Percentiles rank a stretch among this genome's conserved stretches.
phyloP scores from a whole-genome alignment of 2,329 filamentous ascomycete genomes.

The Tolypocladium ovalisporum region DNA sequence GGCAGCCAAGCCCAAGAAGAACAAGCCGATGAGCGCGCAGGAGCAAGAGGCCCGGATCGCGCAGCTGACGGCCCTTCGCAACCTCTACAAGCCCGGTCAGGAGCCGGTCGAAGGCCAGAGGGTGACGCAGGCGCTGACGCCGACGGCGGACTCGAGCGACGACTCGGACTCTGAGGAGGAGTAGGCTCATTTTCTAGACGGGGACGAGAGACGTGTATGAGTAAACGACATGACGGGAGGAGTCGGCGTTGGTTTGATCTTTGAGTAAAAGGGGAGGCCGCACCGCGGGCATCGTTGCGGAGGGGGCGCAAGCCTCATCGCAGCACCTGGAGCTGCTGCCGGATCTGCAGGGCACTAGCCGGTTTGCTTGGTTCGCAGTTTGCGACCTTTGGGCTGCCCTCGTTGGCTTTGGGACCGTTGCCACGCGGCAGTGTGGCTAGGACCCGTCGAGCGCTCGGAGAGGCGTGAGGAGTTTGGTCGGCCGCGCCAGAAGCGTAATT shows the following conservation, averaged over 20 bases:
- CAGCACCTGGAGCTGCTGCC: not conserved
- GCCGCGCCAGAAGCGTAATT: not conserved
- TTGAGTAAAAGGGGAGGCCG: not conserved
- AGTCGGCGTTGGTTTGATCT: constrained; percentile 6
- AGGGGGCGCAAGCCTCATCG: not conserved
- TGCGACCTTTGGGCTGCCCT: not conserved
- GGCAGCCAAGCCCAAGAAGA: constrained; percentile 51
- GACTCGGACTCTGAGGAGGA: constrained; percentile 38
- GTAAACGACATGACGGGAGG: constrained; percentile 4
- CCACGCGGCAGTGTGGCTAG: not conserved
- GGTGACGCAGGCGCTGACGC: constrained; percentile 14
- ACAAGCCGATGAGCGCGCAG: constrained; percentile 63
- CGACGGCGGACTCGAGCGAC: constrained; percentile 25
- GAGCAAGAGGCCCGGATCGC: constrained; percentile 59
- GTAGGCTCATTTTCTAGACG: constrained; percentile 15
- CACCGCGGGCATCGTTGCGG: not conserved
- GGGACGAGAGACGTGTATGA: constrained; percentile 3
- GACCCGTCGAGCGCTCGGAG: not conserved
- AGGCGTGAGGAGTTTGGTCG: not conserved
- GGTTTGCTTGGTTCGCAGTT: not conserved
- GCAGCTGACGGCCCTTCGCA: constrained; percentile 44
- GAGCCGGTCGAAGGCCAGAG: constrained; percentile 17
- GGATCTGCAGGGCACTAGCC: not conserved
- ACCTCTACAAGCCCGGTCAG: constrained; percentile 25
- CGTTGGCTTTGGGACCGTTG: not conserved